Conservation (phyloP, 2,329 filamentous ascomycete species). For the Aspergillus hortae region DNA sequence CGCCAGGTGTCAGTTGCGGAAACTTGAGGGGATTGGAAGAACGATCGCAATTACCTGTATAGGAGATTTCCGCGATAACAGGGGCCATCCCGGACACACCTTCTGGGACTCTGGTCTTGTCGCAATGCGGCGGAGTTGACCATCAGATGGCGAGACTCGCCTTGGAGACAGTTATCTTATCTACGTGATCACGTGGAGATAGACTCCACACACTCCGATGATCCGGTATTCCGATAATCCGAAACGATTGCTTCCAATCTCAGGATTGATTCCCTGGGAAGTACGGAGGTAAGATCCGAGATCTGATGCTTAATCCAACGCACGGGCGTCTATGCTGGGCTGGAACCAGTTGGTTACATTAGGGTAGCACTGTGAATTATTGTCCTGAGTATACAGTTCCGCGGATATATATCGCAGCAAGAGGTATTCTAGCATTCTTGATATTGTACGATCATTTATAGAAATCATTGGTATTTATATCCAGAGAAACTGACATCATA, state of each 20-base stretch:
- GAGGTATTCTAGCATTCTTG: too few relatives aligned
- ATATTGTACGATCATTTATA: too few relatives aligned
- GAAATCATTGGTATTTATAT: too few relatives aligned
- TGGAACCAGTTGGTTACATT: too few relatives aligned
- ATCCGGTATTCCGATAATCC: background rate
- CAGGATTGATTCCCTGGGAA: background rate
- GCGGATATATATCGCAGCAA: too few relatives aligned
- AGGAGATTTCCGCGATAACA: constrained; percentile 9
- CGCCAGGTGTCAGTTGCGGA: background rate
- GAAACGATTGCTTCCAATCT: background rate
- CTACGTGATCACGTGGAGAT: background rate
- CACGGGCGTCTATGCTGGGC: too few relatives aligned
- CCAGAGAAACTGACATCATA: too few relatives aligned
- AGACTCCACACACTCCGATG: background rate
- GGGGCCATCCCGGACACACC: constrained; percentile 15
- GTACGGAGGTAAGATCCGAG: too few relatives aligned
- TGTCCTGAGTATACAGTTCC: too few relatives aligned
- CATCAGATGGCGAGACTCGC: too few relatives aligned
- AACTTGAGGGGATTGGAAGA: background rate
- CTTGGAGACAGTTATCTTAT: constrained; percentile 7
- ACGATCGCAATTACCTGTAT: constrained; percentile 9
- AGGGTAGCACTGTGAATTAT: too few relatives aligned
- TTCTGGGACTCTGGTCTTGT: background rate
- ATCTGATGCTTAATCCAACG: too few relatives aligned
- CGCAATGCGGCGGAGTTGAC: background rate